These are phyloP conservation scores for Chlorella sp. DNA, from an alignment of 139 green algal genomes.

Conservation along the genomic window DNA sequence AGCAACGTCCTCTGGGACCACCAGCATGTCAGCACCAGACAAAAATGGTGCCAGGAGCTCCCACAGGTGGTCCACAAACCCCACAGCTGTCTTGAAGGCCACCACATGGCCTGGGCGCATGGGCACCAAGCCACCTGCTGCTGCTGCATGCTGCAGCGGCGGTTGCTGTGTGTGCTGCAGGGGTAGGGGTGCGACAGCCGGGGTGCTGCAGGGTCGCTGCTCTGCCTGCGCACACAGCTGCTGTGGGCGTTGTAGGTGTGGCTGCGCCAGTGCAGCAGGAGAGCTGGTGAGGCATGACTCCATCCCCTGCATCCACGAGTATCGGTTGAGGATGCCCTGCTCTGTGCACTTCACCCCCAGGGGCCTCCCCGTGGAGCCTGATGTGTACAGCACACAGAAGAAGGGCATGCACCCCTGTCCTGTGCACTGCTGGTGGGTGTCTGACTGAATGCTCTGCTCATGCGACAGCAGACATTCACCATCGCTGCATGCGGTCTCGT, in stretches of 20 bases:
- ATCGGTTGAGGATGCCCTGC: conserved; percentile 45
- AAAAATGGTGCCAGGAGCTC: conserved; percentile 57
- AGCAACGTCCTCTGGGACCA: conserved; percentile 3
- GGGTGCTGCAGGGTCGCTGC: no score
- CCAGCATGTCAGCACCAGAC: background rate
- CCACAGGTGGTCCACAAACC: conserved; percentile 57
- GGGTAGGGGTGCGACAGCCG: no score
- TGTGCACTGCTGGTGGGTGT: background rate
- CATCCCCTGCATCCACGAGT: conserved; percentile 48
- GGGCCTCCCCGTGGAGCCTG: conserved; percentile 53
- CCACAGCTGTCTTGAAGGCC: conserved; percentile 36
- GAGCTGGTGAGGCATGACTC: no score
- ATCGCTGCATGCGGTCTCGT: background rate
- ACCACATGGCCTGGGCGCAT: conserved; percentile 39
- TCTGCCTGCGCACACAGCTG: no score
- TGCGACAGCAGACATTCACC: background rate
- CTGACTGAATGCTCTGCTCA: background rate
- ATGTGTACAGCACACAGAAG: conserved; percentile 63
- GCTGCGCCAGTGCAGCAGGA: no score
- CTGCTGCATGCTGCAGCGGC: no score
- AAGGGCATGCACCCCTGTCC: no score
- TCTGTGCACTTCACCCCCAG: conserved; percentile 45
- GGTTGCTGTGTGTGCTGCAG: no score
- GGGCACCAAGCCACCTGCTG: no score
- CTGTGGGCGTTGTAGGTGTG: no score